Percentiles rank a stretch among this genome's conserved stretches.
phyloP scores from a whole-genome alignment of 805 yeast species.

The Ascoidea tarda region DNA sequence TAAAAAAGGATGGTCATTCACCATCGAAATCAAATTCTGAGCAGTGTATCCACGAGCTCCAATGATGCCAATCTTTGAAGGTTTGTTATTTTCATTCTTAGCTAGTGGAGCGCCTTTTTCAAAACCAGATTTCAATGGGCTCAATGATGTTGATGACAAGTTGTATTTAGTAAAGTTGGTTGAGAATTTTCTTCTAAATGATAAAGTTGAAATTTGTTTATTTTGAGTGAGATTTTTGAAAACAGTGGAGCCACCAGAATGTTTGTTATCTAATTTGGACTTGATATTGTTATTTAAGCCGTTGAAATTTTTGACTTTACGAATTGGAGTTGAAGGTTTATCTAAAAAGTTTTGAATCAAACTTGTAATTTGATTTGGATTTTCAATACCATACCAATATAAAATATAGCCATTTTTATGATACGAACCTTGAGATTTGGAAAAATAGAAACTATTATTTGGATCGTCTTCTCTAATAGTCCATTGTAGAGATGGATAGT shows the following conservation, averaged over 20 bases:
- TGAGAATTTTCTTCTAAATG: conserved; percentile 13
- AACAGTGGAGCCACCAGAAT: neutral
- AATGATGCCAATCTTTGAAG: conserved; percentile 75
- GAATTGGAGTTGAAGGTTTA: conserved; percentile 20
- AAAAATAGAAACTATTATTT: conserved; percentile 83
- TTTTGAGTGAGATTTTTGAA: neutral
- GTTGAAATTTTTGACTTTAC: conserved; percentile 2
- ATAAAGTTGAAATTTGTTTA: neutral
- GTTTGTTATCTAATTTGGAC: too few species aligned
- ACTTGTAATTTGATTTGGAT: conserved; percentile 44
- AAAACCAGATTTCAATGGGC: neutral
- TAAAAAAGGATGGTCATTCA: conserved; percentile 76
- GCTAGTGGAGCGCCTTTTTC: conserved; percentile 52
- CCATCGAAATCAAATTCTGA: conserved; percentile 76
- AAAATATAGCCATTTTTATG: conserved; percentile 77
- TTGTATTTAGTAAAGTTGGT: conserved; percentile 2
- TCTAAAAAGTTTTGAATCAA: conserved; percentile 44
- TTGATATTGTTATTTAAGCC: conserved; percentile 1
- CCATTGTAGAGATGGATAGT: conserved; percentile 72
- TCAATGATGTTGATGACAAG: neutral
- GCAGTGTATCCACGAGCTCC: conserved; percentile 99
- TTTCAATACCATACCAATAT: conserved; percentile 86
- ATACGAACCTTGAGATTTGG: conserved; percentile 88
- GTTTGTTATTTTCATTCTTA: conserved; percentile 44
- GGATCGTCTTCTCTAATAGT: conserved; percentile 80